Base-by-base conservation (phyloP, 2,329 filamentous ascomycete genomes). In the Magnaporthiopsis incrustans region DNA sequence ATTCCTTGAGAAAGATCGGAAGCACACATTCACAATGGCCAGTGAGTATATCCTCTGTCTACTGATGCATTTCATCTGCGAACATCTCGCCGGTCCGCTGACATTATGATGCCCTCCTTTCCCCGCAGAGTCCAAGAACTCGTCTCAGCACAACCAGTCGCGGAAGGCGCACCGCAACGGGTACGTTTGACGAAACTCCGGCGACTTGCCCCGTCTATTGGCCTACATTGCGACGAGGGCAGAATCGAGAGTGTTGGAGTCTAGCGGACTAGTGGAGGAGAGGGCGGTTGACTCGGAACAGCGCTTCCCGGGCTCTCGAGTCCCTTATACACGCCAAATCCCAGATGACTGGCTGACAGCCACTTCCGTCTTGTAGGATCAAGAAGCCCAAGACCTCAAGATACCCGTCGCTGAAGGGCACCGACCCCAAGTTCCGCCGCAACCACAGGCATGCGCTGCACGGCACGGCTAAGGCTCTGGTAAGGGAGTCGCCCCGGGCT, bases 391-490 rank as follows among this genome's bases (percentile, higher is more conserved):
- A 97, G 89, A 98, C 95, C 78, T 88, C 93, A 82, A 88, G 95
- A 85, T 99, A 99, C 85, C 95, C 95, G 71, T 98, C 94, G 74
- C 89, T 99, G 77, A 97, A 97, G 80, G 95, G 95, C 76, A 95
- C 92, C 80, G 95, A 99, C 84, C 93, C 95, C 79, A 99, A 99
- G 89, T 99, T 99, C 88, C 90, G 95, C 82, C 90, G 95, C 84
- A 99, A 99, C 88, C 95, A 99, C 86, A 92, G 92, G 86, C 94
- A 99, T 88, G 95, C 95, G 81, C 92, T 98, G 70, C 95, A 98
- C 86, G 95, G 95, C 81, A 99, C 93, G 79, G 92, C 91, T 86
- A 96, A 91, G 85, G 95, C 95, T 79, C 84, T 99, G 85, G 94
- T 98, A 50, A 63, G 61, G n/a, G 25, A 22, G 59, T 27, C 33